Evolutionary conservation across 352 stramenopile species (phyloP).

Genomic region (Phytophthora pseudosyringae): DNA sequence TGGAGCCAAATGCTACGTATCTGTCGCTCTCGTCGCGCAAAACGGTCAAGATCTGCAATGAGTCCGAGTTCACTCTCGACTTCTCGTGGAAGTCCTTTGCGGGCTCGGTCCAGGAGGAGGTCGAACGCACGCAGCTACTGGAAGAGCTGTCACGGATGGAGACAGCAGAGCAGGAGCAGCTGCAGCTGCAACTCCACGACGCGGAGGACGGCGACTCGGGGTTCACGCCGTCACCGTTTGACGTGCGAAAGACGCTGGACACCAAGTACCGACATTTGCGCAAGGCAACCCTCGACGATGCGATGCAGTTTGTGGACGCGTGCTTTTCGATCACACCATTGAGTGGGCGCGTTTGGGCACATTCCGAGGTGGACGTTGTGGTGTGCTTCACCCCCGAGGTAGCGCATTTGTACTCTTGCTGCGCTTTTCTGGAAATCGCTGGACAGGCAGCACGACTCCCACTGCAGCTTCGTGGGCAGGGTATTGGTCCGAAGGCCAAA

Average conservation of each 20-base stretch:
- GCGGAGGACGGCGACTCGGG: constrained; percentile 20
- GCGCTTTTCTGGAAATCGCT: constrained; percentile 90
- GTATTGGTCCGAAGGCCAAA: constrained; percentile 93
- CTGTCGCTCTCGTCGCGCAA: constrained; percentile 92
- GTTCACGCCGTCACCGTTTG: constrained; percentile 59
- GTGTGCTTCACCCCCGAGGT: constrained; percentile 89
- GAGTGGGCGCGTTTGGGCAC: constrained; percentile 91
- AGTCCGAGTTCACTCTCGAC: constrained; percentile 90
- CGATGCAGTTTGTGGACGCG: constrained; percentile 95
- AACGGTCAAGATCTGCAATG: constrained; percentile 94
- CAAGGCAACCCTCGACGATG: constrained; percentile 90
- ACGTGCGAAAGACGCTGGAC: constrained; percentile 70
- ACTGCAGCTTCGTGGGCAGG: constrained; percentile 88
- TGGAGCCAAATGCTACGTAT: constrained; percentile 91
- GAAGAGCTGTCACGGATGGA: constrained; percentile 89
- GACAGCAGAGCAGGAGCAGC: constrained; percentile 62
- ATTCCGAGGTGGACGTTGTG: constrained; percentile 92
- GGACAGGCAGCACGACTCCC: constrained; percentile 90
- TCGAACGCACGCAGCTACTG: constrained; percentile 82
- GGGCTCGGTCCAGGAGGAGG: constrained; percentile 71
- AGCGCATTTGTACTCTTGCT: constrained; percentile 82
- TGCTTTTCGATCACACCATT: constrained; percentile 92
- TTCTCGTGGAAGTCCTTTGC: constrained; percentile 95
- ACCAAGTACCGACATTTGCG: constrained; percentile 93
- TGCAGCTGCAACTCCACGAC: constrained; percentile 59